Conservation (phyloP, 106 monocot species). For the Apostasia ramifera region DNA sequence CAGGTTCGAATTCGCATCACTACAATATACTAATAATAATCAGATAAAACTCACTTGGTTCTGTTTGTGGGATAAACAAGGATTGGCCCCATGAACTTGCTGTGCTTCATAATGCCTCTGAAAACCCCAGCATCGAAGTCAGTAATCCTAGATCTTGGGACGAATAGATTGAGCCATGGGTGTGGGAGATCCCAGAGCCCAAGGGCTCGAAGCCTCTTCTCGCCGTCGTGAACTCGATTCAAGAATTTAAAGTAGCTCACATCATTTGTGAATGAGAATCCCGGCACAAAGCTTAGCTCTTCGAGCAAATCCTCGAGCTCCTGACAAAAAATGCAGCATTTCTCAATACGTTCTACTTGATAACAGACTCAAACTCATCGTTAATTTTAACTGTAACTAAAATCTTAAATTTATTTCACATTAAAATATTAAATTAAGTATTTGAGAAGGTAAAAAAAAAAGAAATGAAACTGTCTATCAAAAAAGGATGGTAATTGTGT, state of each 20-base stretch:
- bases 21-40: too few relatives aligned
- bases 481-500: too few relatives aligned
- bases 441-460: too few relatives aligned
- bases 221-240: conserved; percentile 39
- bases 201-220: conserved; percentile 23
- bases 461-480: too few relatives aligned
- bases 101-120: conserved; percentile 29
- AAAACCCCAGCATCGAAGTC: conserved; percentile 46
- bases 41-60: conserved; percentile 21
- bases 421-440: too few relatives aligned
- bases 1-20: too few relatives aligned
- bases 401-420: too few relatives aligned
- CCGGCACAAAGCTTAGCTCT: conserved; percentile 28
- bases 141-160: conserved; percentile 35
- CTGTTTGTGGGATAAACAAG: conserved; percentile 52
- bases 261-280: conserved; percentile 44
- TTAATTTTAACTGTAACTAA: too few relatives aligned
- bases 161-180: conserved; percentile 62
- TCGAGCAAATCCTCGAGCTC: conserved; percentile 15
- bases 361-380: too few relatives aligned
- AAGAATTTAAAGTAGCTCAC: conserved; percentile 37
- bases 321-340: conserved; percentile 6
- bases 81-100: conserved; percentile 26
- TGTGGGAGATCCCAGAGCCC: conserved; percentile 59
- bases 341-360: neutral